Base-by-base conservation (phyloP, 139 green algal species). In the Protoeuglena noctilucae region DNA sequence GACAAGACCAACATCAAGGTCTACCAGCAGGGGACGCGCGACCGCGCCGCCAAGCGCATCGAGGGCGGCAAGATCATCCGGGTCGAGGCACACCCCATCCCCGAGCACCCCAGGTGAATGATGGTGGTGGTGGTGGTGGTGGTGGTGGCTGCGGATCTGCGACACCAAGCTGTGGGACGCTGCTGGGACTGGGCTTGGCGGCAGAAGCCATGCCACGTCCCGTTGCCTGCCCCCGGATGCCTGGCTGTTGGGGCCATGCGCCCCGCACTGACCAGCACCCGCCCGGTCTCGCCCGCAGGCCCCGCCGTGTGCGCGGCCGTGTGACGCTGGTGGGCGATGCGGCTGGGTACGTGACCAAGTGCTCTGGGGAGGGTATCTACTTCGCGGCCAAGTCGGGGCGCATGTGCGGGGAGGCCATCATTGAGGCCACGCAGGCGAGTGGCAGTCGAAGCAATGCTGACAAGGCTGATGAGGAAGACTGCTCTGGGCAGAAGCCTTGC, bases 1-100 rank as follows among this genome's bases (percentile, higher is more conserved):
- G 97, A 98, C 85, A 98, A 98, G 84, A 93, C 85, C 9, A 85
- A 75, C 60, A 98, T 98, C 74, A 98, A 98, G 91, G 76, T 95
- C 74, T 98, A 98, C 76, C 90, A 98, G 81, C 86, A 93, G 69
- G 84, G 73, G 24, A 85, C 77, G n/a, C 70, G 79, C 54, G 75
- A 84, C 62, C 64, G 79, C 29, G 51, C 70, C 28, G 60, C 62
- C 49, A 6, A 84, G 40, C 96, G 96, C 78, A 96, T 89, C 18
- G 83, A 82, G 60, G 85, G 84, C 49, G 91, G 91, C 61, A 93
- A 93, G 74, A 97, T 98, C 69, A 95, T 98, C 76, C 60, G 86
- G 22, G 87, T 97, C 30, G 91, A 98, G 82, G 89, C 89, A 17
- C 89, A 96, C 72, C 89, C 88, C 58, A 97, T 96, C 67, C 89